These are phyloP conservation scores for Artemisia tridentata DNA, from an alignment of 129 eudicot genomes.

Conservation along the genomic window DNA sequence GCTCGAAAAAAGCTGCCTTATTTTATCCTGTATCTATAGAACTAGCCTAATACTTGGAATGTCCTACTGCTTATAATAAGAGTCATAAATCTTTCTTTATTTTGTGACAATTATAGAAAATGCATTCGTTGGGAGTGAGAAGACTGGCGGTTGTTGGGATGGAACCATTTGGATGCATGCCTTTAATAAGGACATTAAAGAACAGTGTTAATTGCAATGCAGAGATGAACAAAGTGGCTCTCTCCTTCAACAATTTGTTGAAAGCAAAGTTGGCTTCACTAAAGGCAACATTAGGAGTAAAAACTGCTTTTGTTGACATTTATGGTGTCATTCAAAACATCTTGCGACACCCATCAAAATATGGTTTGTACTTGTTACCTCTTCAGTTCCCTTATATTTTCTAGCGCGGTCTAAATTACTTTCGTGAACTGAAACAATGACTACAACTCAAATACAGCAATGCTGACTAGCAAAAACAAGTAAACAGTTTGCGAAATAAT, in stretches of 20 bases:
- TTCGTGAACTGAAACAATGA: too few relatives aligned
- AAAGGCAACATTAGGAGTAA: constrained; percentile 24
- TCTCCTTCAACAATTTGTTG: constrained; percentile 44
- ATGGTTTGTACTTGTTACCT: constrained; percentile 32
- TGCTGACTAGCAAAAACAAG: too few relatives aligned
- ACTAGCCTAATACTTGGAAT: too few relatives aligned
- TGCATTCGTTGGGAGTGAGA: constrained; percentile 52
- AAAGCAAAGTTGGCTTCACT: constrained; percentile 30
- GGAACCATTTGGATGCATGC: constrained; percentile 64
- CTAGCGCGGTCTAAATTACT: too few relatives aligned
- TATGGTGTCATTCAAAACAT: constrained; percentile 35
- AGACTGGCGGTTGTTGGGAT: constrained; percentile 55
- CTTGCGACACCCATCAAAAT: constrained; percentile 34
- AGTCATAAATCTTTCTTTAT: background rate
- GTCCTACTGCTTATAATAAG: too few relatives aligned
- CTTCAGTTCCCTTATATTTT: too few relatives aligned
- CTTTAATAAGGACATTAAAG: constrained; percentile 42
- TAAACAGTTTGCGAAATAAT: too few relatives aligned
- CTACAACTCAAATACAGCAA: too few relatives aligned
- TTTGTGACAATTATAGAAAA: constrained; percentile 21
- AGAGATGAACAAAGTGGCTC: constrained; percentile 52
- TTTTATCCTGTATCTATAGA: too few relatives aligned
- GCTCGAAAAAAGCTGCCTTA: too few relatives aligned
- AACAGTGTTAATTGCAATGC: constrained; percentile 35
- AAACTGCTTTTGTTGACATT: constrained; percentile 34